Conservation (phyloP, 805 yeast genomes). For the Candida maesae region DNA sequence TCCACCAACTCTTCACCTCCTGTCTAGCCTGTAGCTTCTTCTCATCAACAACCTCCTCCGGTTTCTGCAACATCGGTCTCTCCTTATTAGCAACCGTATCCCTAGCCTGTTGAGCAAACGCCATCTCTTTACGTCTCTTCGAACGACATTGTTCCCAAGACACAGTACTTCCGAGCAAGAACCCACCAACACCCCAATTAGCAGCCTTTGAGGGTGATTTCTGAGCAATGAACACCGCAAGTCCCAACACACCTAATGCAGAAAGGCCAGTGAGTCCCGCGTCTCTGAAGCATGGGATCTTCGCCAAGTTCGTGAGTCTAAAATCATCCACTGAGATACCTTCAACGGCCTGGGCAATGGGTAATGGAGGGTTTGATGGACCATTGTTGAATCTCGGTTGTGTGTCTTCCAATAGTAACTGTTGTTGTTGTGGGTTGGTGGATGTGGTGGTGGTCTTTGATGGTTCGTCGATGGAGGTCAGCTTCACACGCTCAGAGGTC, state of each 20-base stretch:
- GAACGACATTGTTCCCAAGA: slow-evolving; percentile 94
- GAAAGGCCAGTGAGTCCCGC: slow-evolving; percentile 75
- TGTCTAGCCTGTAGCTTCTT: slow-evolving; percentile 25
- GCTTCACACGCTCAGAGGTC: slow-evolving; percentile 22
- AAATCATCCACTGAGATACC: slow-evolving; percentile 49
- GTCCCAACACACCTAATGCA: slow-evolving; percentile 65
- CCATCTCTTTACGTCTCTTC: slow-evolving; percentile 59
- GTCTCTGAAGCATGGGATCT: slow-evolving; percentile 76
- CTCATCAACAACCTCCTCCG: slow-evolving; percentile 23
- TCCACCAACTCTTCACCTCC: slow-evolving; percentile 29
- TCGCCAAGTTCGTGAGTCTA: slow-evolving; percentile 42
- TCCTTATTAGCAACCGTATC: slow-evolving; percentile 37
- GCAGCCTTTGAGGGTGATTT: slow-evolving; percentile 57
- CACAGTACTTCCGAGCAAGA: slow-evolving; percentile 71
- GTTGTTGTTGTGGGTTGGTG: too few relatives aligned
- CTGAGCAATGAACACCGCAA: slow-evolving; percentile 63
- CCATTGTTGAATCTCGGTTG: slow-evolving; percentile 36
- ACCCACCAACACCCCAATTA: slow-evolving; percentile 83
- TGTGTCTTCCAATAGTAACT: slow-evolving; percentile 37
- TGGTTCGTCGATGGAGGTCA: background rate
- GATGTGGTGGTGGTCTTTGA: too few relatives aligned
- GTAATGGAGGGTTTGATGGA: slow-evolving; percentile 28
- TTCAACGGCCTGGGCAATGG: slow-evolving; percentile 38
- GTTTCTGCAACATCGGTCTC: slow-evolving; percentile 33
- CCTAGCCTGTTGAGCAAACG: slow-evolving; percentile 67